Percentiles rank a stretch among this genome's conserved stretches.
Evolutionary conservation across 78 protist species (phyloP).

Genomic region (Dictyostelium intermedium): DNA sequence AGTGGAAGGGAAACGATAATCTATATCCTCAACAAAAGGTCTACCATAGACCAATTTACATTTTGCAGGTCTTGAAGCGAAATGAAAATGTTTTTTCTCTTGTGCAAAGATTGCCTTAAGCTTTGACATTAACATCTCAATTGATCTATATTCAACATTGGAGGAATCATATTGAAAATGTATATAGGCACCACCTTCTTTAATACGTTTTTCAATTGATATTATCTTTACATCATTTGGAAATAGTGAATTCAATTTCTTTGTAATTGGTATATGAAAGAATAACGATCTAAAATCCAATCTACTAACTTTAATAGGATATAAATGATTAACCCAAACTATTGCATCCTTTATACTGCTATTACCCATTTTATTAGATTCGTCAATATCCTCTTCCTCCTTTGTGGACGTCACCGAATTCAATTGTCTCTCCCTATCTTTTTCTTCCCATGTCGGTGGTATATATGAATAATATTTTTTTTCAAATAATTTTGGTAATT

Average conservation of each 20-base stretch:
- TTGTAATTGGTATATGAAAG: slow-evolving; percentile 63
- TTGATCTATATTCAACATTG: neutral
- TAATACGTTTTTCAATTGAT: slow-evolving; percentile 59
- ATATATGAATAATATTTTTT: neutral
- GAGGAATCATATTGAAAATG: slow-evolving; percentile 31
- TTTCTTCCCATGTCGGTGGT: slow-evolving; percentile 33
- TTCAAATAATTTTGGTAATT: neutral
- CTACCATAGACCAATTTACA: slow-evolving; percentile 31
- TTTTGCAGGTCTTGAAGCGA: slow-evolving; percentile 39
- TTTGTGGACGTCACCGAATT: neutral
- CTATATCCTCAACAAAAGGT: slow-evolving; percentile 69
- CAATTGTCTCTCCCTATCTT: neutral
- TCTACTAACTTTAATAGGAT: slow-evolving; percentile 60
- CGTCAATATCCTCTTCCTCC: neutral
- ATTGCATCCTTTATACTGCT: slow-evolving; percentile 8
- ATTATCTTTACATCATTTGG: slow-evolving; percentile 53
- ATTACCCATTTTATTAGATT: neutral
- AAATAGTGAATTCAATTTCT: slow-evolving; percentile 5
- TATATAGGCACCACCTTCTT: slow-evolving; percentile 79
- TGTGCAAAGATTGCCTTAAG: neutral
- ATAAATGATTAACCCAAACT: slow-evolving; percentile 58
- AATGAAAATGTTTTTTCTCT: slow-evolving; percentile 50
- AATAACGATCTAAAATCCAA: slow-evolving; percentile 67
- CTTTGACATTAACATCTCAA: neutral
- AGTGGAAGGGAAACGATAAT: neutral